Evolutionary conservation across 148 eudicot genomes (phyloP), one percentile per base, ranked within the genome.

Genomic region (Vaccinium corymbosum): DNA sequence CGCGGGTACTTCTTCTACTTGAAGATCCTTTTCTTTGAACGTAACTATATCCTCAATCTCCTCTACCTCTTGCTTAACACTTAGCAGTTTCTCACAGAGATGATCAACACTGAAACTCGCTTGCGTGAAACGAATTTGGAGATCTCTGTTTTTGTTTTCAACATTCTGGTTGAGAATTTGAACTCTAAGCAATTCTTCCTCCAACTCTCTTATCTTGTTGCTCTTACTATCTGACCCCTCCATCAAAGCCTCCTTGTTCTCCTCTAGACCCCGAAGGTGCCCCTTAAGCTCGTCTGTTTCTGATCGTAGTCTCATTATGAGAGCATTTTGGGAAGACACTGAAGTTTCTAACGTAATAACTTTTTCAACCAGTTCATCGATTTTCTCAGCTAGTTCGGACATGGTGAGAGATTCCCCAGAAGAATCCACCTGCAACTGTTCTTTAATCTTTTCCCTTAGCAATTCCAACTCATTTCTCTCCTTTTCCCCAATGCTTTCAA

Each of bases 311-410:
- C 92, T 88, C 87, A 85, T 87, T 35, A 95, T 88, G 48, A 92
- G 42, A 27, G 95, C 94, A 78, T 87, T 88, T 75, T 92, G 93
- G 6, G 98, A 90, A 82, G 90, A 87, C 56, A 91, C 79, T 11
- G 87, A 89, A 62, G 90, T 88, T 86, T 95, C 94, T 62, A 94
- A 79, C 8, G 25, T 61, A 3, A 95, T 89, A 7, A 95, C 89
- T 79, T 88, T 91, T 11, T 92, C 94, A 53, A 92, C 95, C 75
- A 95, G 85, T 55, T 93, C 91, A 76, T 95, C 94, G 5, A 95
- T 93, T 82, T 93, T 95, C 83, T 95, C 94, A 42, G 92, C 92
- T 83, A 95, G 87, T 80, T 92, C 92, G 13, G 92, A 87, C 87
- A 91, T 90, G 8, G 94, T 90, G 84, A 94, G 82, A 75, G 82